Base-by-base conservation (phyloP, 768 basidiomycete genomes). In the Suillus lakei region DNA sequence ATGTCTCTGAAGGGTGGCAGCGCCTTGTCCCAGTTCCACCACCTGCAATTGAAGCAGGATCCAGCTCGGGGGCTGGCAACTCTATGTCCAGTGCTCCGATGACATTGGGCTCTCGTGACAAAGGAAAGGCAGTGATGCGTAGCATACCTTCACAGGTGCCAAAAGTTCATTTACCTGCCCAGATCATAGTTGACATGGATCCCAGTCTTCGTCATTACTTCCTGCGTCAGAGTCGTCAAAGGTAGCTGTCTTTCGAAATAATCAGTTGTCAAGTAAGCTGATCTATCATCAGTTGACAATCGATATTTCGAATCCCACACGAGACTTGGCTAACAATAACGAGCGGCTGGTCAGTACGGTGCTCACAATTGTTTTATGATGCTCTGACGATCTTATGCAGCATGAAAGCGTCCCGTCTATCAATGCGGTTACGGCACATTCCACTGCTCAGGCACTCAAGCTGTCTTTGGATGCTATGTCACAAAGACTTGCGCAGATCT, bases 1-100 rank as follows among this genome's bases (percentile, higher is more conserved):
- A 88, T 71, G 87, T 88, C 72, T 77, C 79, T 67, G 76, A 82
- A 66, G 89, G 86, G 39, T 75, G 81, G 67, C 84, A 84, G 68
- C 78, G 69, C 23, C 76, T 88, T 39, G 72, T 85, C 53, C 74
- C 80, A 56, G 68, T 70, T 34, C 66, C 69, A 13, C 66, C 69
- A 13, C 63, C 71, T 43, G 5, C 58, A 39, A 43, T 59, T 39
- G 39, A 10, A 59, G 18, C 18, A 28, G 18, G 56, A 28, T 39
- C 56, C 26, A 58, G 38, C 10, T 39, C 28, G 6, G 58, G 58
- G 28, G 28, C 28, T 30, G 9, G 10, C 18, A n/a, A 59, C 21
- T 16, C 38, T 21, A 41, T 30, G 39, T 41, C 39, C 18, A 59
- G 58, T 59, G 39, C 38, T 41, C 39, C 58, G 16, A 30, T 39